These are phyloP conservation scores for Albatrellus ellisii DNA, from an alignment of 768 basidiomycete genomes.

Conservation along the genomic window DNA sequence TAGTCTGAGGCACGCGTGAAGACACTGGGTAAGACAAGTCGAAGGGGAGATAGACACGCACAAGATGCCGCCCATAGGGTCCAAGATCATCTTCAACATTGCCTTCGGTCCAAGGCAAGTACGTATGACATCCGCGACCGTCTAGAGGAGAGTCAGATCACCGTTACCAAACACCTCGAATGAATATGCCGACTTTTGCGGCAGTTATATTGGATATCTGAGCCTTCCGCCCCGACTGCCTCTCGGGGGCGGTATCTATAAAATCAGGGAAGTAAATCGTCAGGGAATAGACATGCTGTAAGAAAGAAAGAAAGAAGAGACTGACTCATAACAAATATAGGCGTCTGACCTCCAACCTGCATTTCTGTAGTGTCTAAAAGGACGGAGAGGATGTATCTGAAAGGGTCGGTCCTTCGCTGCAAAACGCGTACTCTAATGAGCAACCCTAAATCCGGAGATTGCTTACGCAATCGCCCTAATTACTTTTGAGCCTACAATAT, in stretches of 20 bases:
- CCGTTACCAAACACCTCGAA: conserved; percentile 1
- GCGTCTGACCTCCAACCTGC: conserved; percentile 43
- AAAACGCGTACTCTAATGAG: too few species aligned
- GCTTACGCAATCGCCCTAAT: too few species aligned
- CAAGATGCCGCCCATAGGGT: conserved; percentile 99
- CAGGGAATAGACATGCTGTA: background rate
- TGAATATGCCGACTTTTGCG: conserved; percentile 56
- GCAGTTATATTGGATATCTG: conserved; percentile 96
- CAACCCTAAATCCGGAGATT: too few species aligned
- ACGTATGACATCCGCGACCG: conserved; percentile 94
- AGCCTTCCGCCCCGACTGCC: conserved; percentile 89
- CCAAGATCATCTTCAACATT: conserved; percentile 99
- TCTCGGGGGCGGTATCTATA: conserved; percentile 83
- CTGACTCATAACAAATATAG: conserved; percentile 77
- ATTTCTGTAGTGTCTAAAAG: conserved; percentile 13
- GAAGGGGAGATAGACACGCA: conserved; percentile 25
- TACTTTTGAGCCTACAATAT: too few species aligned
- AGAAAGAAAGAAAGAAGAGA: too few species aligned
- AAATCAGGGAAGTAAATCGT: conserved; percentile 4
- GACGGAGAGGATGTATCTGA: conserved; percentile 6
- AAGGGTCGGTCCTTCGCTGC: too few species aligned
- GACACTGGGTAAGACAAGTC: background rate
- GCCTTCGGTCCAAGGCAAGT: conserved; percentile 96
- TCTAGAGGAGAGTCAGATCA: conserved; percentile 31
- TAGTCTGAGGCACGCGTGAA: conserved; percentile 33